phyloP scores from a whole-genome alignment of 495 filamentous ascomycete species.

The Tuber borchii region DNA sequence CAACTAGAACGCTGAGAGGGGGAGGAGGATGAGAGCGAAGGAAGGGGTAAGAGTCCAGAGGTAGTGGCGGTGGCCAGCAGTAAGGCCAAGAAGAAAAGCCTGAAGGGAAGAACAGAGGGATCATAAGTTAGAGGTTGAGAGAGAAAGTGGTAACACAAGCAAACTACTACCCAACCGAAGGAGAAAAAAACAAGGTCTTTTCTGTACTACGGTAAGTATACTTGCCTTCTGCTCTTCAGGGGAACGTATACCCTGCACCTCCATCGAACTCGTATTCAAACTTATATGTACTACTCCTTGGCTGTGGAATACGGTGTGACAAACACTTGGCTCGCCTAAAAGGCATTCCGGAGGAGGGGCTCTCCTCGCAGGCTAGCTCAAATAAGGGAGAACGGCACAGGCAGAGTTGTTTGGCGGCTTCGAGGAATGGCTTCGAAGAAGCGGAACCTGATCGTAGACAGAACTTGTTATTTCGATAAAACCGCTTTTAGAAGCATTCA shows the following conservation, averaged over 20 bases:
- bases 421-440: background rate
- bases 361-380: background rate
- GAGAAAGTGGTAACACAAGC: background rate
- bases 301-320: background rate
- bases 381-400: background rate
- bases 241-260: background rate
- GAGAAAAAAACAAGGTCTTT: background rate
- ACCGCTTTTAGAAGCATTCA: background rate
- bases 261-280: background rate
- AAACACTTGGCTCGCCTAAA: background rate
- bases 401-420: background rate
- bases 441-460: background rate
- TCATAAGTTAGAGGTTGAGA: background rate
- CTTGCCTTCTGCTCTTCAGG: background rate
- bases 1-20: background rate
- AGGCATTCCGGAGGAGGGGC: background rate
- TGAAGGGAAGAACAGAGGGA: background rate
- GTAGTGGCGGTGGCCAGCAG: background rate
- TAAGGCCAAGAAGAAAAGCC: background rate
- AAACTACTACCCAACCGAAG: background rate
- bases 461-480: background rate
- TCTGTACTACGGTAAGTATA: background rate
- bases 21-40: too few relatives aligned
- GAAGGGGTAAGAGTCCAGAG: background rate
- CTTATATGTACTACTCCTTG: background rate